Evolutionary conservation across 257 asterid species (phyloP).

Genomic region (Ehretia macrophylla): DNA sequence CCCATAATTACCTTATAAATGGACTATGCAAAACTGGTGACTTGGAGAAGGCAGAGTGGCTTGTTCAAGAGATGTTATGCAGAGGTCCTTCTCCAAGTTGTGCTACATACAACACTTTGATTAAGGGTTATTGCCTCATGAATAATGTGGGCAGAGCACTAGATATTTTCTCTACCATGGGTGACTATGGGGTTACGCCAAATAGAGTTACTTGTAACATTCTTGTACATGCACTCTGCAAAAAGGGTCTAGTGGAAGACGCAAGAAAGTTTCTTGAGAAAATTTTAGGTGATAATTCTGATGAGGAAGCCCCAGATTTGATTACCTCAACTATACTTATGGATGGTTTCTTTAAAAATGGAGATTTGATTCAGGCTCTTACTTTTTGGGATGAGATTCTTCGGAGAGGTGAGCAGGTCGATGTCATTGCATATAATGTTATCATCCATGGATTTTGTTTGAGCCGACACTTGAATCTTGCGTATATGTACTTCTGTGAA

Average conservation of each 20-base stretch:
- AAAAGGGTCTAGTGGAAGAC: constrained; percentile 51
- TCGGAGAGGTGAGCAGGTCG: constrained; percentile 34
- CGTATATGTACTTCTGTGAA: constrained; percentile 36
- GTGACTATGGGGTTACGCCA: constrained; percentile 47
- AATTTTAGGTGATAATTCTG: constrained; percentile 42
- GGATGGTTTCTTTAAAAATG: constrained; percentile 71
- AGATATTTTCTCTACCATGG: constrained; percentile 57
- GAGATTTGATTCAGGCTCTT: constrained; percentile 51
- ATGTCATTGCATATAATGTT: constrained; percentile 76
- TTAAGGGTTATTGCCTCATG: constrained; percentile 62
- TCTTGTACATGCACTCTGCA: constrained; percentile 71
- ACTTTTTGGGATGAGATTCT: constrained; percentile 45
- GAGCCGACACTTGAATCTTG: constrained; percentile 41
- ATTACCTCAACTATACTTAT: constrained; percentile 69
- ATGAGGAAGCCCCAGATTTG: constrained; percentile 32
- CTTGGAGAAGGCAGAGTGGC: constrained; percentile 59
- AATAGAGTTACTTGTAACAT: constrained; percentile 74
- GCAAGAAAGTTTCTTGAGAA: constrained; percentile 51
- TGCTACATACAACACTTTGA: constrained; percentile 77
- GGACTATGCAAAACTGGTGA: constrained; percentile 70
- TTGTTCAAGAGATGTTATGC: constrained; percentile 54
- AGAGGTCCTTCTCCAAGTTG: constrained; percentile 71
- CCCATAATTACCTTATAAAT: constrained; percentile 68
- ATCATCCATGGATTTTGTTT: constrained; percentile 55
- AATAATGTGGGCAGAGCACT: constrained; percentile 60